phyloP scores from a whole-genome alignment of 768 basidiomycete genomes.

The Pulveroboletus sp. region DNA sequence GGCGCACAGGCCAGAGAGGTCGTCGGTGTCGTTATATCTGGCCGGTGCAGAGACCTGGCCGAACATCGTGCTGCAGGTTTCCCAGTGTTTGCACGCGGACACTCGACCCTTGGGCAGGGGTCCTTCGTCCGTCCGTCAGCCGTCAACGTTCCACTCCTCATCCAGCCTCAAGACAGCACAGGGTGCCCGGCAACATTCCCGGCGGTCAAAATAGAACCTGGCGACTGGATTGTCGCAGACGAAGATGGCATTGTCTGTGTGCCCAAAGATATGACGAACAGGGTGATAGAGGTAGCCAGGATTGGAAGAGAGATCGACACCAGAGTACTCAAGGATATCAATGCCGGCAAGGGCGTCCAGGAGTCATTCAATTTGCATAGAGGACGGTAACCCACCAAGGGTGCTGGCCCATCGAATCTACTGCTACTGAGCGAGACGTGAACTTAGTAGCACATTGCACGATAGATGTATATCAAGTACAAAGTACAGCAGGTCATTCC shows the following conservation, averaged over 20 bases:
- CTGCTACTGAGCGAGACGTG: background rate
- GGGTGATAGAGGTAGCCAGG: conserved; percentile 55
- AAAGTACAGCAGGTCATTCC: conserved; percentile 11
- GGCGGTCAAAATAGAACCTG: conserved; percentile 56
- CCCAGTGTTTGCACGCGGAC: conserved; percentile 77
- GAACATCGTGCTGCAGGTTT: conserved; percentile 70
- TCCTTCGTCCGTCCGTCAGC: conserved; percentile 79
- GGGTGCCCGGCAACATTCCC: conserved; percentile 43
- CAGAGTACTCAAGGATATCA: conserved; percentile 69
- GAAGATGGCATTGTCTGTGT: conserved; percentile 87
- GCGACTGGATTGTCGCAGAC: conserved; percentile 84
- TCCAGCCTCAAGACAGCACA: conserved; percentile 32
- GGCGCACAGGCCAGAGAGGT: conserved; percentile 71
- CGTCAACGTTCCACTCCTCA: conserved; percentile 59
- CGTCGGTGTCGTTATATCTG: conserved; percentile 75
- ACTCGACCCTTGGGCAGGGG: conserved; percentile 82
- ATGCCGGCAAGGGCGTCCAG: conserved; percentile 65
- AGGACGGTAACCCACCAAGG: conserved; percentile 34
- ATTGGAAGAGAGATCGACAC: conserved; percentile 63
- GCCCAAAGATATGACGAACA: conserved; percentile 45
- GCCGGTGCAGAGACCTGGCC: conserved; percentile 76
- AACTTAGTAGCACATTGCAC: conserved; percentile 16
- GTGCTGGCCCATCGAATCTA: background rate
- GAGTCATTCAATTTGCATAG: conserved; percentile 76
- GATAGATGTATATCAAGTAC: conserved; percentile 18